Evolutionary conservation across 805 yeast species (phyloP), one percentile per base, ranked within the genome.

Genomic region (Cyberlindnera euphorbiiphila): DNA sequence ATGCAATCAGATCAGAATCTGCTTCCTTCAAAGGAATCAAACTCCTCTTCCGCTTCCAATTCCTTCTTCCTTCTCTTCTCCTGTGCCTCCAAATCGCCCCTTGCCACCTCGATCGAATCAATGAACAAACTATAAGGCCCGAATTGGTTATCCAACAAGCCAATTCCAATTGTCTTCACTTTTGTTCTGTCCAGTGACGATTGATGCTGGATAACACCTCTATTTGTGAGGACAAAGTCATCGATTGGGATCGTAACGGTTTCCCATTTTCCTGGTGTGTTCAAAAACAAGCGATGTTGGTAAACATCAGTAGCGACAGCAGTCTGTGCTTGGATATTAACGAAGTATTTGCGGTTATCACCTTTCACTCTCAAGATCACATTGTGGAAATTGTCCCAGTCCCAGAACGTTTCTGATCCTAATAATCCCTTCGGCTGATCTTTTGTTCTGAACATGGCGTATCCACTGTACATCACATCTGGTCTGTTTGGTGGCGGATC

Each of bases 371-470:
- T 65, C 53, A 85, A 54, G 25, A 79, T 81, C 49, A 85, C 61
- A 46, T 79, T 81, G 35, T 71, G 70, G 57, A 62, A 80, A 20
- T 68, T 66, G 13, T 78, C 70, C 79, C 87, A 80, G 57, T 85
- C 87, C 87, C 87, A 80, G 63, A 76, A 67, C 57, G 64, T 61
- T 23, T 65, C 61, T 6, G 64, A 59, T 12, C 64, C 65, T 41
- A 71, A 61, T 43, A 68, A 21, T 6, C 41, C 59, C 7, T 61
- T 64, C 40, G 63, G 65, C 40, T 68, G 71, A 53, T 84, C 85
- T 47, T 66, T 72, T 0, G 95, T 85, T 45, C 94, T 71, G 61
- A 83, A 85, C 94, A 86, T 85, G 25, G 94, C 85, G 65, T 78
- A 78, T 1, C 85, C 85, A 14, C 81, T 72, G 43, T 78, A 66